These are phyloP conservation scores for Sporothrix phasma DNA, from an alignment of 2,329 filamentous ascomycete species.

Conservation along the genomic window DNA sequence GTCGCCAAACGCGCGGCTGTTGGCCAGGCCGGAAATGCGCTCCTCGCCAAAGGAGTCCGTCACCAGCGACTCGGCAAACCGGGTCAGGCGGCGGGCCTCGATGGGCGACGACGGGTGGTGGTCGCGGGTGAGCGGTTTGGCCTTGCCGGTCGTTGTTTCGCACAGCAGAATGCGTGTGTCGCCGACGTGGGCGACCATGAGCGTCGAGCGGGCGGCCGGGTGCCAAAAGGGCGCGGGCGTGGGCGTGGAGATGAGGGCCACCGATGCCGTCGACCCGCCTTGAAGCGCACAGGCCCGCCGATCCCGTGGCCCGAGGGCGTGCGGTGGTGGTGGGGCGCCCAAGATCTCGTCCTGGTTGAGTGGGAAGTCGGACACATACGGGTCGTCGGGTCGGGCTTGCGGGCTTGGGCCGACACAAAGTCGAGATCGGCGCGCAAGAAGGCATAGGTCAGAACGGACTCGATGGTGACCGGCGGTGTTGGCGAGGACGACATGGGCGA, in stretches of 20 bases:
- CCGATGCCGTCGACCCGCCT: conserved; percentile 83
- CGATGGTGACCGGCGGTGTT: conserved; percentile 44
- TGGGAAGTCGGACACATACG: conserved; percentile 60
- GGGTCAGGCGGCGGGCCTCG: conserved; percentile 72
- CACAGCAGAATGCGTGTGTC: conserved; percentile 88
- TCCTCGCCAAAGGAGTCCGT: conserved; percentile 97
- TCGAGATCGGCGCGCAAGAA: conserved; percentile 91
- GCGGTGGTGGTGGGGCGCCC: conserved; percentile 45
- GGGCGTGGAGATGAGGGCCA: conserved; percentile 85
- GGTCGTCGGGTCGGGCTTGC: conserved; percentile 65
- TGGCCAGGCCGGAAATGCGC: conserved; percentile 85
- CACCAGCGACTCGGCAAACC: conserved; percentile 67
- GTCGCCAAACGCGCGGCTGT: conserved; percentile 90
- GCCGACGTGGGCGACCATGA: conserved; percentile 83
- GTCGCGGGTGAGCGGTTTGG: conserved; percentile 75
- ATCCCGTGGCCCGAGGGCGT: conserved; percentile 52
- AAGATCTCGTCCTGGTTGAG: conserved; percentile 80
- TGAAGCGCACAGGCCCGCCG: conserved; percentile 69
- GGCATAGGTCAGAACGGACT: conserved; percentile 77
- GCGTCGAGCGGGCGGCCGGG: conserved; percentile 69
- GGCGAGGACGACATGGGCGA: background rate
- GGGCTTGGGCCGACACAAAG: conserved; percentile 82
- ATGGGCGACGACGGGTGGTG: conserved; percentile 84
- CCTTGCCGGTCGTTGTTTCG: conserved; percentile 69
- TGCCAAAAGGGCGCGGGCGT: conserved; percentile 94